Evolutionary conservation across 2,329 filamentous ascomycete genomes (phyloP), one percentile per base, ranked within the genome.

Genomic region (Venturia pyrina): DNA sequence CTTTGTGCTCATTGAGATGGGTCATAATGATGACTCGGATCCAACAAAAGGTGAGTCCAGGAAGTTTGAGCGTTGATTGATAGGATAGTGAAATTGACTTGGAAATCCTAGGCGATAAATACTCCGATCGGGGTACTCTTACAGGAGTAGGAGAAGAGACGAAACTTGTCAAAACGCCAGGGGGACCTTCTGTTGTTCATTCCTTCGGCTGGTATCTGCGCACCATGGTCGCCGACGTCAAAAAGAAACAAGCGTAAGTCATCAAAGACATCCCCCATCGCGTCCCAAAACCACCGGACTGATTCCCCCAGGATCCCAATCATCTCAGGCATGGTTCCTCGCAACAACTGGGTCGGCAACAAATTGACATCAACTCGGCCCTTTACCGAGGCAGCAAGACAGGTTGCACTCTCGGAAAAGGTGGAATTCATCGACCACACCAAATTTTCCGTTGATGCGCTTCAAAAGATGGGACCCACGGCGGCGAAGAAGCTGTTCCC

Each of bases 191-290:
- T 63, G 68, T 66, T 0, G 71, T 74, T 1, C 66, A 72, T 40
- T 70, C 71, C 1, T 74, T 73, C 61, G 71, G 71, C 3, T 69
- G 66, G 40, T 74, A 73, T 37, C 67, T 74, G 24, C 64, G 69
- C 15, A 66, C 69, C 59, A 74, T 74, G 72, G 70, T 74, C 53
- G 62, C 62, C 19, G 72, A 73, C 63, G 71, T 72, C 19, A 50
- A 66, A 41, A 69, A 28, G 11, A 70, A 68, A 48, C 62, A 63
- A 5, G 71, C 62, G 37, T 40, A 40, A 40, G 37, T 40, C 7
- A 40, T 8, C 5, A 40, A 40, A 6, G 37, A 40, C 11, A 28
- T 11, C 37, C 1, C 37, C 3, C 37, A 40, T 40, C 37, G 7
- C 5, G 37, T 40, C 37, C 37, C 2, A 40, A 11, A 40, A 11